Conservation (phyloP, 441 rosid genomes). For the Erodium chrysanthum region DNA sequence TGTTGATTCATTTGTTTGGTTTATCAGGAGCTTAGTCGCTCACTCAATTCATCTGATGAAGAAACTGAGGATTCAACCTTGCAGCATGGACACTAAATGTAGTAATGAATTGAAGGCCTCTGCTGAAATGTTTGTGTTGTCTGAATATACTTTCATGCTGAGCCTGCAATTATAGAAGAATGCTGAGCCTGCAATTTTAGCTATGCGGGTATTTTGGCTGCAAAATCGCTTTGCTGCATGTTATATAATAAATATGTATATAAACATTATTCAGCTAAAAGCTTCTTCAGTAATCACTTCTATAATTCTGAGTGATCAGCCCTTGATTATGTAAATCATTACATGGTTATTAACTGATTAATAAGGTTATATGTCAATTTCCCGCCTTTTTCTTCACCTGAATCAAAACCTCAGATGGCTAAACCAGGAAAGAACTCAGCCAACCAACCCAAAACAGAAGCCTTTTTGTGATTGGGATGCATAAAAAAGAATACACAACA, state of each 20-base stretch:
- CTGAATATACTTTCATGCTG: not conserved
- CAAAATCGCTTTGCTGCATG: not conserved
- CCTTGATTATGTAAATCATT: not conserved
- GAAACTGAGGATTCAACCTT: slow-evolving; percentile 38
- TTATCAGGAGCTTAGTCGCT: slow-evolving; percentile 29
- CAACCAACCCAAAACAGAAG: too few relatives aligned
- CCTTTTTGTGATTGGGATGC: too few relatives aligned
- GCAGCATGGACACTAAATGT: slow-evolving; percentile 28
- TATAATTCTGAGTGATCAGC: not conserved
- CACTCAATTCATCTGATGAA: slow-evolving; percentile 41
- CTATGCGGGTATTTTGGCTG: not conserved
- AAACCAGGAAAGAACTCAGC: too few relatives aligned
- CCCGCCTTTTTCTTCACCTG: too few relatives aligned
- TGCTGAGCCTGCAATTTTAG: not conserved
- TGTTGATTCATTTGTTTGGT: slow-evolving; percentile 6
- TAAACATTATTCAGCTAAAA: not conserved
- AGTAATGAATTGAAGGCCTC: too few relatives aligned
- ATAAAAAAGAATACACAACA: too few relatives aligned
- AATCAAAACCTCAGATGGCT: too few relatives aligned
- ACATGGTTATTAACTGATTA: too few relatives aligned
- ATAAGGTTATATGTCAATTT: too few relatives aligned
- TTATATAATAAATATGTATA: not conserved
- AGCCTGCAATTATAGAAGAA: too few relatives aligned
- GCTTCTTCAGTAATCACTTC: not conserved
- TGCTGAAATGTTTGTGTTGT: not conserved